phyloP scores from a whole-genome alignment of 2,329 filamentous ascomycete species.

The Metarhizium rileyi region DNA sequence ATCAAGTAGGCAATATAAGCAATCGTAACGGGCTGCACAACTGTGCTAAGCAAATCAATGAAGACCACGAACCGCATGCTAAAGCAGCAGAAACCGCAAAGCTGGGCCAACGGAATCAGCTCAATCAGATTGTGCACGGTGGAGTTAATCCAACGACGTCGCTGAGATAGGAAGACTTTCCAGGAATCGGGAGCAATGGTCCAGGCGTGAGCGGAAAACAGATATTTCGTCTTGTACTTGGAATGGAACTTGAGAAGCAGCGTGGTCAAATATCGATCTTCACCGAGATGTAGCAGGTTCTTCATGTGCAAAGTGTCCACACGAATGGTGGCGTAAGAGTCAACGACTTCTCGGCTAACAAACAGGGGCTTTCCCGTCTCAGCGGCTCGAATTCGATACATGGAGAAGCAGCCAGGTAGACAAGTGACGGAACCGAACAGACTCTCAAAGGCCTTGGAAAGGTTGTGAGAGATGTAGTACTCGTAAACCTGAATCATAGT shows the following conservation, averaged over 20 bases:
- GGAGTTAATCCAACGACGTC: slow-evolving; percentile 99
- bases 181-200: slow-evolving; percentile 94
- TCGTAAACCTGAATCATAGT: slow-evolving; percentile 99
- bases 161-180: slow-evolving; percentile 91
- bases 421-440: slow-evolving; percentile 96
- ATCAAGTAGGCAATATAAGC: slow-evolving; percentile 87
- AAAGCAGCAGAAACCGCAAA: slow-evolving; percentile 99
- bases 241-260: slow-evolving; percentile 84
- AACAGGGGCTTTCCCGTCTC: slow-evolving; percentile 95
- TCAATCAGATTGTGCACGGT: slow-evolving; percentile 97
- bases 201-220: slow-evolving; percentile 85
- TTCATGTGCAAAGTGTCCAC: slow-evolving; percentile 99
- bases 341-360: slow-evolving; percentile 83
- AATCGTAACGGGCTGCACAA: slow-evolving; percentile 85
- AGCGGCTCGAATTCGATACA: slow-evolving; percentile 93
- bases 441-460: slow-evolving; percentile 94
- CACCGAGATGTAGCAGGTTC: slow-evolving; percentile 90
- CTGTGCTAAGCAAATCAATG: slow-evolving; percentile 80
- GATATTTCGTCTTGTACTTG: slow-evolving; percentile 98
- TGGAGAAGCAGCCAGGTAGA: slow-evolving; percentile 96
- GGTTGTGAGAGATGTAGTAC: slow-evolving; percentile 97
- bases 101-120: slow-evolving; percentile 82
- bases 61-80: slow-evolving; percentile 99
- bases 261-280: slow-evolving; percentile 95
- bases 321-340: slow-evolving; percentile 82